Conservation (phyloP, 2,329 filamentous ascomycete species). For the Rhexocercosporidium sp. region DNA sequence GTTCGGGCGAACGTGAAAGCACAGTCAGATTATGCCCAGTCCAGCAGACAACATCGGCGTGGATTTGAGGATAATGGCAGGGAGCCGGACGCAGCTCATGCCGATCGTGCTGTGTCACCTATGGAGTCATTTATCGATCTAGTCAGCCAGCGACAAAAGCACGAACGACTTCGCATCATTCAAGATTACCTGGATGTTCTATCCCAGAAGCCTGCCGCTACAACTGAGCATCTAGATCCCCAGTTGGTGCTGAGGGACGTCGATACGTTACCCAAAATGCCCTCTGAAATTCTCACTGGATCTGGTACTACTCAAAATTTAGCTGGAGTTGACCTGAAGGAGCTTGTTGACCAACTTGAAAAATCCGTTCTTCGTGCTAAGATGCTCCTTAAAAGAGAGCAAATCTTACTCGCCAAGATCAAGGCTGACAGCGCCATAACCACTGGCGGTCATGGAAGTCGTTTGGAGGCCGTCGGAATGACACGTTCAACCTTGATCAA, state of each 20-base stretch:
- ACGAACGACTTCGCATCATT: conserved; percentile 55
- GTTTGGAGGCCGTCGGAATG: conserved; percentile 56
- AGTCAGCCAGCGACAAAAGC: conserved; percentile 58
- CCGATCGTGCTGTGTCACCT: conserved; percentile 28
- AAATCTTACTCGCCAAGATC: conserved; percentile 57
- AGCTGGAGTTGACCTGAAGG: conserved; percentile 50
- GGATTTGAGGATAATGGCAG: not conserved
- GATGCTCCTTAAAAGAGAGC: conserved; percentile 60
- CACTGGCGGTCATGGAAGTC: conserved; percentile 15
- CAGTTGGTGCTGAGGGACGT: conserved; percentile 32
- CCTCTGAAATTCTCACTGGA: conserved; percentile 35
- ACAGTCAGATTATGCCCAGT: conserved; percentile 49
- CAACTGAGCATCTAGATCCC: conserved; percentile 53
- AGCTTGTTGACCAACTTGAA: conserved; percentile 58
- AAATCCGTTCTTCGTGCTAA: conserved; percentile 64
- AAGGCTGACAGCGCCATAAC: conserved; percentile 18
- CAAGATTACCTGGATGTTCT: conserved; percentile 58
- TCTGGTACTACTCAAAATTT: conserved; percentile 31
- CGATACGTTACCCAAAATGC: conserved; percentile 36
- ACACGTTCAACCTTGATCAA: conserved; percentile 65
- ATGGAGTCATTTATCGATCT: conserved; percentile 58
- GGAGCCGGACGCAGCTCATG: conserved; percentile 24
- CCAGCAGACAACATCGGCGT: conserved; percentile 33
- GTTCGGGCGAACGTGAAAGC: conserved; percentile 58
- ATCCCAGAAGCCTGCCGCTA: conserved; percentile 56